These are phyloP conservation scores for Quercus lobata DNA, from an alignment of 331 rosid genomes.

Conservation along the genomic window DNA sequence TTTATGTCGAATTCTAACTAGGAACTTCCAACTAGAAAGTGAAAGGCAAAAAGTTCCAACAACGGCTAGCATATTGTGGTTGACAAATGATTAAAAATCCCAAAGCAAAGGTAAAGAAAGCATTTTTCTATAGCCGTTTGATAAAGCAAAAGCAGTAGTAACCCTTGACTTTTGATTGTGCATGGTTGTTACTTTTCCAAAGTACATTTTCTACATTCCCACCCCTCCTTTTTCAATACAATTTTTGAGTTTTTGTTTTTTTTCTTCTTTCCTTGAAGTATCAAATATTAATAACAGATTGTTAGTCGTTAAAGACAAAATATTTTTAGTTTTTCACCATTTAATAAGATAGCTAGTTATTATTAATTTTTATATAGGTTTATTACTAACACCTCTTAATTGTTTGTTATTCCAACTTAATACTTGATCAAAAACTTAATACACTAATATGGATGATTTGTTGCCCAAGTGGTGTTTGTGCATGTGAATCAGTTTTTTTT, in stretches of 20 bases:
- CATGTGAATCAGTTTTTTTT: no score
- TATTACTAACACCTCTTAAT: no score
- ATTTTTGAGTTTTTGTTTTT: not conserved
- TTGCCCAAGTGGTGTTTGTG: no score
- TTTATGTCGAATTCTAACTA: not conserved
- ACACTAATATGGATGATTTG: no score
- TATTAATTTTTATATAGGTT: no score
- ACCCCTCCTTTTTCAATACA: constrained; percentile 23
- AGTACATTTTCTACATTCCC: not conserved
- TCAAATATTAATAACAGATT: no score
- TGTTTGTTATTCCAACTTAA: no score
- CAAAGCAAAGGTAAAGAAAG: not conserved
- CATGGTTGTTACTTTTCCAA: not conserved
- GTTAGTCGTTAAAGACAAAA: no score
- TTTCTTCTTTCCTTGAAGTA: no score
- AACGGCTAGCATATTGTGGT: not conserved
- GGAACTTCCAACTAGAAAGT: constrained; percentile 2
- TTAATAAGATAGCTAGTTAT: no score
- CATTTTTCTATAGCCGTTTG: constrained; percentile 31
- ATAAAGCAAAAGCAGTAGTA: not conserved
- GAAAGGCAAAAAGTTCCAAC: constrained; percentile 1
- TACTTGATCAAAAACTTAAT: no score
- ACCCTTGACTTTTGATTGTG: constrained; percentile 10
- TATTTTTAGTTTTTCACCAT: no score
- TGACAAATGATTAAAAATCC: not conserved